Conservation (phyloP, 768 basidiomycete genomes). For the Trametes cubensis region DNA sequence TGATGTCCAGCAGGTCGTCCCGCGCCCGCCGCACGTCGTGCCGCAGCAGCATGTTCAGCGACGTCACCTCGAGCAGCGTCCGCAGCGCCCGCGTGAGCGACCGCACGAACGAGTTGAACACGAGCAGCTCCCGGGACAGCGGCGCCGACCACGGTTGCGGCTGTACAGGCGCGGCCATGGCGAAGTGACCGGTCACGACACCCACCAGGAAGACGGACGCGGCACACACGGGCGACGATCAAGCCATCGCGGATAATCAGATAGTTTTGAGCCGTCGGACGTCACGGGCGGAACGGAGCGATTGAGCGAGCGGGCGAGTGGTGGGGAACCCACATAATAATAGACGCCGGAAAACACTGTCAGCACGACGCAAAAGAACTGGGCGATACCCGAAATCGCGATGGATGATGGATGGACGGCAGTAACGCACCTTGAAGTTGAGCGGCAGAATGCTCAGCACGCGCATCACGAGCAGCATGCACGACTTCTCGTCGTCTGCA, state of each 20-base stretch:
- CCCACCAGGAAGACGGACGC: too few relatives aligned
- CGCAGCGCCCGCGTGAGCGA: slow-evolving; percentile 89
- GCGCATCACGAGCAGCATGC: slow-evolving; percentile 95
- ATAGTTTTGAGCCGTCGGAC: neutral
- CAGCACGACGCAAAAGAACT: slow-evolving; percentile 5
- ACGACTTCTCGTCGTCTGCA: slow-evolving; percentile 89
- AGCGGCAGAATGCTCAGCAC: slow-evolving; percentile 94
- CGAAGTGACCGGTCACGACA: neutral
- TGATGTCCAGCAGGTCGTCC: slow-evolving; percentile 91
- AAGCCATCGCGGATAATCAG: slow-evolving; percentile 10
- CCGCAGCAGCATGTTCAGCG: slow-evolving; percentile 90
- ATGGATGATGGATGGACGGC: too few relatives aligned
- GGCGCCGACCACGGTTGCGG: slow-evolving; percentile 94
- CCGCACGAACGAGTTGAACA: slow-evolving; percentile 97
- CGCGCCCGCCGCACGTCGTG: slow-evolving; percentile 83
- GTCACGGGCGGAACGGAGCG: neutral
- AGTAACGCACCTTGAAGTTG: slow-evolving; percentile 78
- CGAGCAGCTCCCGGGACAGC: slow-evolving; percentile 91
- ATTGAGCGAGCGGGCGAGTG: slow-evolving; percentile 5
- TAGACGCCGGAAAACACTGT: slow-evolving; percentile 11
- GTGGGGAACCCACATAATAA: neutral
- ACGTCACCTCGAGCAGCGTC: slow-evolving; percentile 86
- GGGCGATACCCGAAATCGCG: neutral
- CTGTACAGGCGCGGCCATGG: slow-evolving; percentile 45
- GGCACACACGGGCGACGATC: slow-evolving; percentile 13